phyloP scores from a whole-genome alignment of 352 stramenopile species.

The Synura sp. region DNA sequence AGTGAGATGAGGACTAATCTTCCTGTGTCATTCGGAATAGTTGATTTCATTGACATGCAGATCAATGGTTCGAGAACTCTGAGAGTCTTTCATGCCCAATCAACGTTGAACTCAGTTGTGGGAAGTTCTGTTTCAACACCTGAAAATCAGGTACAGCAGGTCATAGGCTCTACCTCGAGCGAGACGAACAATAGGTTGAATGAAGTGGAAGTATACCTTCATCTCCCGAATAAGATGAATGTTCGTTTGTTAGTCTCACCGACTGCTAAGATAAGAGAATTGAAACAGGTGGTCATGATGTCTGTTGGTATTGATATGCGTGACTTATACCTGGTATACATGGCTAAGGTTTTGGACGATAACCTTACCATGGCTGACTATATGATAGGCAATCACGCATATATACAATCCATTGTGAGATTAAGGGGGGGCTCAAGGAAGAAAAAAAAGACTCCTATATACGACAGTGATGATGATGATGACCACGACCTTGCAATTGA shows the following conservation, averaged over 20 bases:
- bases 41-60: constrained; percentile 29
- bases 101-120: constrained; percentile 24
- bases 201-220: constrained; percentile 19
- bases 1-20: constrained; percentile 21
- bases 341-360: constrained; percentile 27
- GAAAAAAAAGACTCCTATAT: constrained; percentile 27
- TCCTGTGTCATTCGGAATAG: constrained; percentile 13
- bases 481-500: constrained; percentile 23
- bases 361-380: constrained; percentile 21
- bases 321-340: constrained; percentile 31
- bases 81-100: constrained; percentile 7
- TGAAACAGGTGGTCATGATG: constrained; percentile 13
- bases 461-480: constrained; percentile 25
- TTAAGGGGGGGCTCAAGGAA: constrained; percentile 27
- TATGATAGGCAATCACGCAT: constrained; percentile 30
- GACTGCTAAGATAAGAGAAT: constrained; percentile 28
- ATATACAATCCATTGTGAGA: constrained; percentile 24
- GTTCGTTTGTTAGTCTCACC: constrained; percentile 13
- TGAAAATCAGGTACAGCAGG: constrained; percentile 8
- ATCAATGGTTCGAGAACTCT: constrained; percentile 17
- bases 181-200: constrained; percentile 20
- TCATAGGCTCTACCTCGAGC: constrained; percentile 22
- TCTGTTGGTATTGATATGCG: constrained; percentile 27
- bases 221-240: constrained; percentile 20
- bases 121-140: constrained; percentile 13